A percentile compares a stretch with the other conserved stretches of the same genome.
phyloP scores from a whole-genome alignment of 306 rosid genomes.

The Rosa rugosa region DNA sequence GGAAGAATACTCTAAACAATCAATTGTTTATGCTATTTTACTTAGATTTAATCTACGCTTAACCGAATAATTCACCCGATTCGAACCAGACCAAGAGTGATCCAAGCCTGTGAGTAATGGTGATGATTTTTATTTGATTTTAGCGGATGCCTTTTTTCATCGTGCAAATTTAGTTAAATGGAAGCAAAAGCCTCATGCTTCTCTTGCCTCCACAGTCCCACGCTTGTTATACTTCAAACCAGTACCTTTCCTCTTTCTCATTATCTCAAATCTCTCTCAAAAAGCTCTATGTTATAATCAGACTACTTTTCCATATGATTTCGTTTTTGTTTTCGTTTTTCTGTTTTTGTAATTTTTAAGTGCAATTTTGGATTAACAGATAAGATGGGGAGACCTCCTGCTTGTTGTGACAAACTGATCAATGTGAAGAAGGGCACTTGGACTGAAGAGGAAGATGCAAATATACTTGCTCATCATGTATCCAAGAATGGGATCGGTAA shows the following conservation, averaged over 20 bases:
- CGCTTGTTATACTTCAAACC: conserved; percentile 56
- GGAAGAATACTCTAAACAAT: conserved; percentile 32
- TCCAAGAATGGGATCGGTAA: conserved; percentile 57
- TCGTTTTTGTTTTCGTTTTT: conserved; percentile 6
- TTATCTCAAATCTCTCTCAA: conserved; percentile 39
- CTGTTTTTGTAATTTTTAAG: background rate
- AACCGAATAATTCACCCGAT: conserved; percentile 70
- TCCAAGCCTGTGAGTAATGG: conserved; percentile 46
- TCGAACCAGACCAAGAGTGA: conserved; percentile 52
- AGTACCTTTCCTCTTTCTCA: conserved; percentile 27
- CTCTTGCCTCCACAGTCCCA: conserved; percentile 52
- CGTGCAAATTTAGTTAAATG: conserved; percentile 65
- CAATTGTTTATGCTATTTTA: conserved; percentile 26
- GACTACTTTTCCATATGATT: conserved; percentile 17
- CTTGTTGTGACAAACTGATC: conserved; percentile 50
- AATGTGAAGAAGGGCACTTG: conserved; percentile 48
- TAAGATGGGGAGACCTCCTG: conserved; percentile 64
- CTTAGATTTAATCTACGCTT: conserved; percentile 49
- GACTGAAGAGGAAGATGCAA: conserved; percentile 66
- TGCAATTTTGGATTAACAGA: conserved; percentile 31
- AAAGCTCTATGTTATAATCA: conserved; percentile 34
- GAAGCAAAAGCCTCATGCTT: conserved; percentile 54
- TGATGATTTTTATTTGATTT: conserved; percentile 33
- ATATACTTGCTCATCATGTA: conserved; percentile 43
- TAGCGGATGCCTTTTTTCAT: conserved; percentile 35